These are phyloP conservation scores for Globisporangium parvum DNA, from an alignment of 352 stramenopile species.

Conservation along the genomic window DNA sequence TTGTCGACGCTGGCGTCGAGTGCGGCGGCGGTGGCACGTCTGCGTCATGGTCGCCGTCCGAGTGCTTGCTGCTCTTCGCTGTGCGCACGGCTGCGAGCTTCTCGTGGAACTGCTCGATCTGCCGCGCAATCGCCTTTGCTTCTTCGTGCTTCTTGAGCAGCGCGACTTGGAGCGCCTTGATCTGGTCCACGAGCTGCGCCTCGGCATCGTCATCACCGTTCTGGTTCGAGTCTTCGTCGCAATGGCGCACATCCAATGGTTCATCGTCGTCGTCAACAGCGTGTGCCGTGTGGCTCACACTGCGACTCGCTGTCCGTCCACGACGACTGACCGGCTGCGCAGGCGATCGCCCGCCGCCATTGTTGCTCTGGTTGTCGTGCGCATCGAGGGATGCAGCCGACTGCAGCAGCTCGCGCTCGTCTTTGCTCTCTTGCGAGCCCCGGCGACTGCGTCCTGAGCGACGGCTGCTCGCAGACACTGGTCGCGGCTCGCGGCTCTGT, in stretches of 20 bases:
- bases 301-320: neutral
- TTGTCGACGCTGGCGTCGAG: constrained; percentile 11
- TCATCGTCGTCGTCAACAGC: constrained; percentile 12
- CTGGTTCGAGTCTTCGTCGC: constrained; percentile 43
- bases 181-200: constrained; percentile 50
- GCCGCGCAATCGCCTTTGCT: constrained; percentile 52
- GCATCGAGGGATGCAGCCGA: neutral
- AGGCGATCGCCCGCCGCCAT: constrained; percentile 1
- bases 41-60: neutral
- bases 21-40: neutral
- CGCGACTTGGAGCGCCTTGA: constrained; percentile 59
- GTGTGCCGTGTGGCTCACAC: neutral
- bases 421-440: constrained; percentile 9
- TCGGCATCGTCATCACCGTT: constrained; percentile 46
- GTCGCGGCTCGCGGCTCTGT: neutral
- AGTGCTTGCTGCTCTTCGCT: neutral
- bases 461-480: constrained; percentile 10
- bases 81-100: constrained; percentile 37
- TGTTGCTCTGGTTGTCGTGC: constrained; percentile 17
- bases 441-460: constrained; percentile 10
- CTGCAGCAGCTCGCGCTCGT: constrained; percentile 7
- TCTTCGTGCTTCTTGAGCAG: constrained; percentile 77
- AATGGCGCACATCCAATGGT: constrained; percentile 6
- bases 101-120: constrained; percentile 45
- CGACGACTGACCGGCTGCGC: neutral